Conservation (phyloP, 2,329 filamentous ascomycete species). For the Mariannaea elegans region DNA sequence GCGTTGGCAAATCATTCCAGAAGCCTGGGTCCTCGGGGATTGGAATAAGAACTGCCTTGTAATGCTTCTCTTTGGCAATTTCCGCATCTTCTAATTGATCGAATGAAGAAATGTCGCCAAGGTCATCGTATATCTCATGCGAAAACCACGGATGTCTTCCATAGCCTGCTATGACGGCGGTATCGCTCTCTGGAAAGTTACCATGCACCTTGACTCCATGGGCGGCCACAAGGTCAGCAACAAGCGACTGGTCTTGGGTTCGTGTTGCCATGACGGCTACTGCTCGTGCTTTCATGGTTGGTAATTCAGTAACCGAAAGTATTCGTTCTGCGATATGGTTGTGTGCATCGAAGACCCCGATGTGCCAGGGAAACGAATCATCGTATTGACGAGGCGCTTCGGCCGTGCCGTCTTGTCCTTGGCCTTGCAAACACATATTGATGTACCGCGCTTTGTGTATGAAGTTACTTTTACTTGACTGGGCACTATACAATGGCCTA, state of each 20-base stretch:
- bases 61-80: constrained; percentile 28
- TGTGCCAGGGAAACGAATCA: constrained; percentile 34
- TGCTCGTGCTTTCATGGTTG: constrained; percentile 21
- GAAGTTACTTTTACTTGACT: too few species aligned
- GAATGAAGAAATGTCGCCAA: background rate
- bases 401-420: too few species aligned
- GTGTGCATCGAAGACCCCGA: constrained; percentile 46
- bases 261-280: constrained; percentile 38
- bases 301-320: constrained; percentile 1
- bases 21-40: constrained; percentile 28
- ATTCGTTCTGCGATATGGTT: constrained; percentile 35
- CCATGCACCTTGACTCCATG: constrained; percentile 10
- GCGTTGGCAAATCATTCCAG: constrained; percentile 60
- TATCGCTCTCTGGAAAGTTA: constrained; percentile 12
- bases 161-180: constrained; percentile 28
- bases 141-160: constrained; percentile 39
- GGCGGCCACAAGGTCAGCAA: constrained; percentile 3
- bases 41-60: constrained; percentile 27
- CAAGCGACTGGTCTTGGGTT: constrained; percentile 32
- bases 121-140: constrained; percentile 35
- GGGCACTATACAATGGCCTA: too few species aligned
- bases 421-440: too few species aligned
- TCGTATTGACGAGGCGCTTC: background rate
- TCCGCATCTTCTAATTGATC: background rate
- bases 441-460: too few species aligned